phyloP scores from a whole-genome alignment of 2,329 filamentous ascomycete species.

The Apiospora malaysiana region DNA sequence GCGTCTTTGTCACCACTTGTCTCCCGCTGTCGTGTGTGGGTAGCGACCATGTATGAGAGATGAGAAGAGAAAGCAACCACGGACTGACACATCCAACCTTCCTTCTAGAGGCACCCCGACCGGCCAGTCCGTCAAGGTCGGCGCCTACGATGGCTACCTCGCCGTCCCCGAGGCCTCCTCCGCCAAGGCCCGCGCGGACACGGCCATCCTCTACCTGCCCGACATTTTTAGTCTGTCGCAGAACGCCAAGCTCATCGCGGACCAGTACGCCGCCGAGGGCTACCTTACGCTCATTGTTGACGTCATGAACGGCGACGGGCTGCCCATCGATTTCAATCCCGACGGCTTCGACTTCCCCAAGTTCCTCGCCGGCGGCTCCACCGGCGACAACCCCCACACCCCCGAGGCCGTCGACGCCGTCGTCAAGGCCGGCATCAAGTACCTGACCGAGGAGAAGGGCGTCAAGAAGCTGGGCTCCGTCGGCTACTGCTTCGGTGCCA shows the following conservation, averaged over 20 bases:
- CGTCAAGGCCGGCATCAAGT: conserved; percentile 58
- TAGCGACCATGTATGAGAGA: background rate
- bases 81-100: background rate
- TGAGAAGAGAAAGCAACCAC: background rate
- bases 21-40: background rate
- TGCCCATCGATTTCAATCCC: conserved; percentile 60
- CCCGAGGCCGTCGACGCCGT: conserved; percentile 53
- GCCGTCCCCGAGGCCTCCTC: conserved; percentile 48
- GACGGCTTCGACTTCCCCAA: conserved; percentile 47
- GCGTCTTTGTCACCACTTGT: background rate
- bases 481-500: conserved; percentile 80
- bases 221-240: conserved; percentile 61
- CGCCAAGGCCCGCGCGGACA: conserved; percentile 42
- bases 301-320: conserved; percentile 70
- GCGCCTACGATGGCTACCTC: conserved; percentile 56
- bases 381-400: conserved; percentile 57
- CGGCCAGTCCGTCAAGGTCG: conserved; percentile 54
- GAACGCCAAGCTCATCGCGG: conserved; percentile 71
- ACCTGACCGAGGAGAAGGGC: conserved; percentile 60
- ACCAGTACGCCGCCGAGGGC: conserved; percentile 76
- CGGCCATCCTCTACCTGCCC: conserved; percentile 53
- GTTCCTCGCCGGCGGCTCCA: conserved; percentile 50
- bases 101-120: conserved; percentile 51
- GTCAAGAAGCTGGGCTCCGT: conserved; percentile 66
- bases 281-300: conserved; percentile 74